Evolutionary conservation across 2,329 filamentous ascomycete genomes (phyloP).

Genomic region (Microthyrium microscopicum): DNA sequence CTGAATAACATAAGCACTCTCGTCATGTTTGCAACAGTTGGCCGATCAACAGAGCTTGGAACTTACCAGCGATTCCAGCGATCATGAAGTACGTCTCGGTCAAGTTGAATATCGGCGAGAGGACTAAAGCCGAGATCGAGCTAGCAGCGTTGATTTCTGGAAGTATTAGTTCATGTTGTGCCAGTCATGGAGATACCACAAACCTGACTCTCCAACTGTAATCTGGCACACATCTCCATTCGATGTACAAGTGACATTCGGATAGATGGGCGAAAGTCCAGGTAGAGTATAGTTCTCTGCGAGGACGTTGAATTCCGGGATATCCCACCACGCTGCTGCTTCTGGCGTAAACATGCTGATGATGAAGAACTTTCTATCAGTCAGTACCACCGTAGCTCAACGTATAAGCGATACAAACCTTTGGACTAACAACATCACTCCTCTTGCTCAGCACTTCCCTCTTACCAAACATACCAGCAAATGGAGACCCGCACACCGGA

Average conservation of each 20-base stretch:
- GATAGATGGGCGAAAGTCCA: slow-evolving; percentile 49
- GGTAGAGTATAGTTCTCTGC: slow-evolving; percentile 41
- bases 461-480: too few species aligned
- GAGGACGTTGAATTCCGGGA: slow-evolving; percentile 38
- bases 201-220: slow-evolving; percentile 41
- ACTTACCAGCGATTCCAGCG: slow-evolving; percentile 58
- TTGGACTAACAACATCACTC: neutral
- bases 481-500: too few species aligned
- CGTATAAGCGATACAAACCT: neutral
- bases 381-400: neutral
- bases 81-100: slow-evolving; percentile 53
- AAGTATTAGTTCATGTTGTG: neutral
- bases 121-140: slow-evolving; percentile 45
- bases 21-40: too few species aligned
- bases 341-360: slow-evolving; percentile 4
- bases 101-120: slow-evolving; percentile 47
- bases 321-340: slow-evolving; percentile 36
- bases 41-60: too few species aligned
- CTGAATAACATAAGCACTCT: too few species aligned
- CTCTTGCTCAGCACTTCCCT: too few species aligned
- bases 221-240: slow-evolving; percentile 50
- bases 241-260: slow-evolving; percentile 45
- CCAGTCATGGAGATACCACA: slow-evolving; percentile 4
- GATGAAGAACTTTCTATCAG: slow-evolving; percentile 1
- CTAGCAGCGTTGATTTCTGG: slow-evolving; percentile 57